Base-by-base conservation (phyloP, 1,284 basidiomycete species). In the Thelephora terrestris region DNA sequence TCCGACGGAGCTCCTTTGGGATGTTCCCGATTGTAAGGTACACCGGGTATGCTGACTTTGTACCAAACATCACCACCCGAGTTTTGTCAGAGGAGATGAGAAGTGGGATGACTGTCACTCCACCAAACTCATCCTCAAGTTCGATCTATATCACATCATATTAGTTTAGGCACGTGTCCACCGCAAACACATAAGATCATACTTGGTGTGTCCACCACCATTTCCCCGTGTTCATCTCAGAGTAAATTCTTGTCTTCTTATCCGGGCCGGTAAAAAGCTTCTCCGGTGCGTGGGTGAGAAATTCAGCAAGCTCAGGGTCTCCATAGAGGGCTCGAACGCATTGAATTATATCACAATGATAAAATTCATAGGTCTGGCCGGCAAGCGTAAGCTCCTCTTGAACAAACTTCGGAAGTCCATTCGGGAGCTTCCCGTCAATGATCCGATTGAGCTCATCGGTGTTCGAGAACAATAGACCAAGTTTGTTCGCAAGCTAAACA, bases 1-100 rank as follows among this genome's bases (percentile, higher is more conserved):
- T 64, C 2, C 57, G 55, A 12, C 61, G 53, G 6, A 69, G 60
- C 9, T 62, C 55, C 44, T 71, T 71, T 5, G 69, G 65, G n/a
- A 73, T 58, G 48, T 71, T 71, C 21, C 70, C 68, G 43, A 73
- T 66, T 0, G 67, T 70, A 17, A 72, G 47, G 46, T 72, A 72
- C 0, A 73, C 56, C 0, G 68, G 69, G 51, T 71, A 72, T 1
- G 66, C 68, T 7, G 57, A 53, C 50, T 71, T 71, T 50, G 65
- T 65, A 2, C 61, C 45, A 49, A 71, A 71, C 3, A 43, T 14
- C 1, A 52, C 66, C 1, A 69, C 42, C 43, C 65, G 62, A 0
- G 64, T 69, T 52, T 70, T 69, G 51, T 71, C 66, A 0, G 67
- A 61, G 0, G 64, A 66, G 12, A 71, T 52, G 29, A 73, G 67